Percentiles rank a stretch among this genome's conserved stretches.
phyloP scores from a whole-genome alignment of 257 asterid species.

The Salvia miltiorrhiza region DNA sequence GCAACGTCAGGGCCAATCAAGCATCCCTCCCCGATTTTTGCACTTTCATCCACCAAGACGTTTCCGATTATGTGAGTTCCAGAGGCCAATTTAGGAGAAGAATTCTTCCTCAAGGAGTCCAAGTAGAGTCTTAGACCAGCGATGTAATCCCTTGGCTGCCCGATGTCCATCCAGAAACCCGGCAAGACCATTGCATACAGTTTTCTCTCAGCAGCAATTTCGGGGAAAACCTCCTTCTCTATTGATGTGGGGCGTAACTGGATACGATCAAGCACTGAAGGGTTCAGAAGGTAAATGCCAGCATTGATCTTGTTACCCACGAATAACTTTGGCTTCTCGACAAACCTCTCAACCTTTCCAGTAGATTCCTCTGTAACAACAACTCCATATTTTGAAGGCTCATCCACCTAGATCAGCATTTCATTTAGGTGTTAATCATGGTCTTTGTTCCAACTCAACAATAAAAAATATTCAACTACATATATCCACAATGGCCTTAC shows the following conservation, averaged over 20 bases:
- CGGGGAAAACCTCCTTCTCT: slow-evolving; percentile 89
- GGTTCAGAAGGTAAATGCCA: slow-evolving; percentile 84
- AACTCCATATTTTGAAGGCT: slow-evolving; percentile 90
- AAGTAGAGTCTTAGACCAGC: slow-evolving; percentile 78
- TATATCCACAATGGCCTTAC: slow-evolving; percentile 18
- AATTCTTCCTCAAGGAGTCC: slow-evolving; percentile 66
- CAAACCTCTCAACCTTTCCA: slow-evolving; percentile 85
- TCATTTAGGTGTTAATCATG: not conserved
- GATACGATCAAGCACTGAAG: slow-evolving; percentile 82
- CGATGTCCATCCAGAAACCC: slow-evolving; percentile 98
- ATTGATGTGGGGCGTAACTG: slow-evolving; percentile 90
- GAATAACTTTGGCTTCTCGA: slow-evolving; percentile 89
- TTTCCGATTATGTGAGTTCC: slow-evolving; percentile 78
- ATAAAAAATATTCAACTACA: not conserved
- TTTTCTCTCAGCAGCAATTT: slow-evolving; percentile 61
- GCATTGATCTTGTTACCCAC: slow-evolving; percentile 98
- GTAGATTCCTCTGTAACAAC: slow-evolving; percentile 73
- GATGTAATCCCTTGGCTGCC: slow-evolving; percentile 91
- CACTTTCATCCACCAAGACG: slow-evolving; percentile 77
- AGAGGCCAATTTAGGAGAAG: slow-evolving; percentile 60
- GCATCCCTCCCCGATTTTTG: slow-evolving; percentile 93
- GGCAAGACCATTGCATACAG: slow-evolving; percentile 90
- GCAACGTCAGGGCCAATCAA: slow-evolving; percentile 93
- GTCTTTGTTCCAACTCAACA: not conserved
- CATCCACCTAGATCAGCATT: slow-evolving; percentile 64